A percentile compares a stretch with the other conserved stretches of the same genome.
These are phyloP conservation scores for Monilinia vaccinii-corymbosi DNA, from an alignment of 2,329 filamentous ascomycete species.

Conservation along the genomic window DNA sequence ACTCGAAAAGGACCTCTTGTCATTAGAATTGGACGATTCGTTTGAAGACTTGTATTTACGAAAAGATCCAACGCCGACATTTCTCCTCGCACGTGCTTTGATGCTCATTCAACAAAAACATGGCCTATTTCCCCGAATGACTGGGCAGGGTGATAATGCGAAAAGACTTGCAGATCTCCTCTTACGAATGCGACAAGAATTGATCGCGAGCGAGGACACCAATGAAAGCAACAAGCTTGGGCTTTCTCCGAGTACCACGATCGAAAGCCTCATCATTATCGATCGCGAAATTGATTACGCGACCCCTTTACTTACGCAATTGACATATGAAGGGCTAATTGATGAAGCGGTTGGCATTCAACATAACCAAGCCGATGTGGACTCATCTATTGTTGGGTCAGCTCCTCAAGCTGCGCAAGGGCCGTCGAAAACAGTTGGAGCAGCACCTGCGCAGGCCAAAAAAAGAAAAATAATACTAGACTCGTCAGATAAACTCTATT, in stretches of 20 bases:
- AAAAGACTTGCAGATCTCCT: slow-evolving; percentile 81
- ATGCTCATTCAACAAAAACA: slow-evolving; percentile 91
- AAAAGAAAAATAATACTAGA: slow-evolving; percentile 88
- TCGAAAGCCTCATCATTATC: slow-evolving; percentile 88
- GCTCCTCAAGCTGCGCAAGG: slow-evolving; percentile 48
- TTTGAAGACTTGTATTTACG: slow-evolving; percentile 82
- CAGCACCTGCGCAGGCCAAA: slow-evolving; percentile 50
- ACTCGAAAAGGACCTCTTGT: slow-evolving; percentile 82
- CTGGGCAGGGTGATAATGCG: slow-evolving; percentile 92
- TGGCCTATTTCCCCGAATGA: slow-evolving; percentile 87
- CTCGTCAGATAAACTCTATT: slow-evolving; percentile 80
- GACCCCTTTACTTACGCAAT: slow-evolving; percentile 82
- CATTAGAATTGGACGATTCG: slow-evolving; percentile 78
- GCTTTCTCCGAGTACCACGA: slow-evolving; percentile 74
- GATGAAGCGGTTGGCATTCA: slow-evolving; percentile 89
- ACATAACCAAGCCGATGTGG: slow-evolving; percentile 87
- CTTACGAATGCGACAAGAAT: slow-evolving; percentile 83
- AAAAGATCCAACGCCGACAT: slow-evolving; percentile 86
- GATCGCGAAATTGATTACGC: slow-evolving; percentile 93
- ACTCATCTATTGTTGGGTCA: slow-evolving; percentile 80
- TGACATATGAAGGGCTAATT: slow-evolving; percentile 93
- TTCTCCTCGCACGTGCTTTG: slow-evolving; percentile 78
- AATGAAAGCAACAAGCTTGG: slow-evolving; percentile 53
- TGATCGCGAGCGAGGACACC: slow-evolving; percentile 68
- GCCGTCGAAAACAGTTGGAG: slow-evolving; percentile 45